Evolutionary conservation across 225 moss, liverwort and hornwort species (phyloP).

Genomic region (Sphagnum tenellum): DNA sequence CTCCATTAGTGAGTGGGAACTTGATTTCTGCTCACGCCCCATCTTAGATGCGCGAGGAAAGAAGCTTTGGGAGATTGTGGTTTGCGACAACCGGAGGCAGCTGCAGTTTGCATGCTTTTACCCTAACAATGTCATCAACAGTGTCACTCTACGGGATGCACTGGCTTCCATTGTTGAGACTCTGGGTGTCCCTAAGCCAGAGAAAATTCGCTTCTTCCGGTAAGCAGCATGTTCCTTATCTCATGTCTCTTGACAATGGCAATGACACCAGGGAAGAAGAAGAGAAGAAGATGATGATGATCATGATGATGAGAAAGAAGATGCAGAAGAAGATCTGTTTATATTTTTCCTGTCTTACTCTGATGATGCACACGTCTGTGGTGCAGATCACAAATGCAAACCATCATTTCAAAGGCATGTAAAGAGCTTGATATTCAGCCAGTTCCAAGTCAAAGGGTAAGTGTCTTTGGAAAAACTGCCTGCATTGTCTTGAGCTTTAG

Average conservation of each 20-base stretch:
- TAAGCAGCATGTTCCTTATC: conserved; percentile 5
- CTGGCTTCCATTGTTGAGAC: conserved; percentile 75
- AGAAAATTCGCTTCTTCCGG: conserved; percentile 95
- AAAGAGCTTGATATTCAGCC: conserved; percentile 92
- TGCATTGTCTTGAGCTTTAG: too few relatives aligned
- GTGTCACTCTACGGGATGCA: conserved; percentile 82
- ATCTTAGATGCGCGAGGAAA: conserved; percentile 86
- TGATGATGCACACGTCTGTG: too few relatives aligned
- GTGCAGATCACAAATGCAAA: conserved; percentile 97
- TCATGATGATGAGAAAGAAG: too few relatives aligned
- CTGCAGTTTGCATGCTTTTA: conserved; percentile 82
- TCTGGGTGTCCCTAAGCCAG: conserved; percentile 81
- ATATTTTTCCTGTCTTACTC: too few relatives aligned
- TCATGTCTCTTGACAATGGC: neutral
- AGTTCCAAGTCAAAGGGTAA: conserved; percentile 85
- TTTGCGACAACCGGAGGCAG: conserved; percentile 81
- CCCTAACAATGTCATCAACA: conserved; percentile 91
- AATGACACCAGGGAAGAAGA: too few relatives aligned
- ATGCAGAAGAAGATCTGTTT: too few relatives aligned
- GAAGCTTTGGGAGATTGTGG: conserved; percentile 94
- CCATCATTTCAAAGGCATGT: conserved; percentile 88
- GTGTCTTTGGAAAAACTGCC: conserved; percentile 1
- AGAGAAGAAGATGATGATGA: too few relatives aligned
- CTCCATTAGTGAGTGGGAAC: conserved; percentile 82
- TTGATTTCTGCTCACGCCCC: conserved; percentile 93